Base-by-base conservation (phyloP, 2,329 filamentous ascomycete species). In the Phyllosticta citrichinensis region DNA sequence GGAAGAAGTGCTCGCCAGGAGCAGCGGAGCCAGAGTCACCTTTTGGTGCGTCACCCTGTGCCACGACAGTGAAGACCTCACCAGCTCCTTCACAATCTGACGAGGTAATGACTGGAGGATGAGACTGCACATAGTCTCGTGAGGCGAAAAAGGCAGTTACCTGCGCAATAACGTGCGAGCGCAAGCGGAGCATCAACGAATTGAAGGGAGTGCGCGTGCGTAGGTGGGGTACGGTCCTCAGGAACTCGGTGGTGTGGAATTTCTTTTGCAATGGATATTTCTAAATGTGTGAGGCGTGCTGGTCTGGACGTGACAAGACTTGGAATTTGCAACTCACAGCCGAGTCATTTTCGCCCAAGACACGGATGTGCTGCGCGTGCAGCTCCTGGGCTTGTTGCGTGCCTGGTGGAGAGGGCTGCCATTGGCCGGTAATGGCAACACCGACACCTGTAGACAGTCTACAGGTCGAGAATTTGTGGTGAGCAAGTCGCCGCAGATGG, bases 41-140 rank as follows among this genome's bases (percentile, higher is more conserved):
- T n/a, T 47, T n/a, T 17, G 60, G 35, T 33, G 24, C 47, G 10
- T 69, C 70, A 52, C 76, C 73, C 55, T 62, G 58, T 35, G 68
- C 63, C 33, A 69, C 65, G 47, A 97, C 78, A 10, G 85, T 84
- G 69, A 99, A 99, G 19, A 95, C 93, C 71, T 97, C 92, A 0
- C 94, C 94, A 1, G 92, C 94, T 3, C 94, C 94, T 77, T 99
- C 94, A 69, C 94, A 99, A 69, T 99, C 94, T 0, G 93, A 96
- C 0, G 93, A 97, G 1, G 94, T 97, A 69, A 99, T 89, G 68
- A 97, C 86, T 4, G 94, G 94, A 3, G 94, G 90, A 67, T 97
- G 93, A 8, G 89, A 90, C 75, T 97, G 88, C 62, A 89, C 81
- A 68, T 89, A 93, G 61, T 84, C 80, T 62, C 84, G 81, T 25